Percentiles rank a stretch among this genome's conserved stretches.
These are phyloP conservation scores for Hyphopichia homilentoma DNA, from an alignment of 805 yeast genomes.

Conservation along the genomic window DNA sequence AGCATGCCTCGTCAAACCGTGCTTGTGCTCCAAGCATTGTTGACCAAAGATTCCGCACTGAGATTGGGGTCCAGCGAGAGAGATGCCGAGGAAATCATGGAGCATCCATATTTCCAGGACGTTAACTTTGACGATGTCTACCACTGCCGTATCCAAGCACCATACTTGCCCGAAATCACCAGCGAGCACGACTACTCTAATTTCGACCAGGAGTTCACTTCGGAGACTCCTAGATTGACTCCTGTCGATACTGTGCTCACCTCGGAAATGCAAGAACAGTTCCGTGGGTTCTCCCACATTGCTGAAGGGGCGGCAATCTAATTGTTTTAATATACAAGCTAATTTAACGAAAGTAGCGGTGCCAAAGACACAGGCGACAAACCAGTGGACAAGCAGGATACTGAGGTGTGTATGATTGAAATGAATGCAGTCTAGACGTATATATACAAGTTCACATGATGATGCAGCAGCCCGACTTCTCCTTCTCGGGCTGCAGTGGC, in stretches of 20 bases:
- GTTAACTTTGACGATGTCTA: conserved; percentile 86
- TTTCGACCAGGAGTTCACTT: conserved; percentile 92
- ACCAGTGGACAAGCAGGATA: too few relatives aligned
- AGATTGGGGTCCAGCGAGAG: conserved; percentile 85
- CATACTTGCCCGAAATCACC: conserved; percentile 82
- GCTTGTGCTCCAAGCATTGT: conserved; percentile 82
- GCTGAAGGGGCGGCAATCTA: conserved; percentile 52
- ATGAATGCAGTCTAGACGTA: too few relatives aligned
- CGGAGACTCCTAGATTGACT: conserved; percentile 90
- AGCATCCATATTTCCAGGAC: conserved; percentile 88
- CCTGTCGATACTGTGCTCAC: conserved; percentile 89
- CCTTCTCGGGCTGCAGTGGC: too few relatives aligned
- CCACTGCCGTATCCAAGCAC: conserved; percentile 71
- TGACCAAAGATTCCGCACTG: conserved; percentile 81
- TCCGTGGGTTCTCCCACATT: conserved; percentile 93
- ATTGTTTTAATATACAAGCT: too few relatives aligned
- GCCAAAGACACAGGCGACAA: too few relatives aligned
- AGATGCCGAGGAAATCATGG: conserved; percentile 94
- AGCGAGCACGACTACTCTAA: conserved; percentile 89
- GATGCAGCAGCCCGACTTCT: conserved; percentile 15
- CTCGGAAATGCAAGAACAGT: conserved; percentile 89
- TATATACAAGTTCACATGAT: too few relatives aligned
- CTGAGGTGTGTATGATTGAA: too few relatives aligned
- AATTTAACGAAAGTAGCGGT: too few relatives aligned
- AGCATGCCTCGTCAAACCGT: conserved; percentile 98